These are phyloP conservation scores for Allium sativum DNA, from an alignment of 106 monocot genomes.

Conservation along the genomic window DNA sequence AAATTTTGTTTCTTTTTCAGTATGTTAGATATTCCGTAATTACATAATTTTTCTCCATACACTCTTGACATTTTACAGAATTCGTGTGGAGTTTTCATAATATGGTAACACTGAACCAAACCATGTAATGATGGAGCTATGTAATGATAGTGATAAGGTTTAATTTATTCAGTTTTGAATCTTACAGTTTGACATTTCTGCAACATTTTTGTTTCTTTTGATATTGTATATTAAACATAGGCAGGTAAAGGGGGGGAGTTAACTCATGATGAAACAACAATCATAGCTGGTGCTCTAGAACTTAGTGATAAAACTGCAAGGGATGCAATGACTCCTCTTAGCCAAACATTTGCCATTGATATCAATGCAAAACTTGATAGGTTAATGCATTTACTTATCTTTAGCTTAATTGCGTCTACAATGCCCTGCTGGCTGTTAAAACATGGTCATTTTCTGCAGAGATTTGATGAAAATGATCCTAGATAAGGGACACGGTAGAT, in stretches of 20 bases:
- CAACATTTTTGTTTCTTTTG: neutral
- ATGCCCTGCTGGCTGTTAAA: too few relatives aligned
- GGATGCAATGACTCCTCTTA: constrained; percentile 93
- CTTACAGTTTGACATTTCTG: neutral
- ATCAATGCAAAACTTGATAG: constrained; percentile 82
- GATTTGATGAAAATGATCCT: constrained; percentile 65
- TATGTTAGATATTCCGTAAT: too few relatives aligned
- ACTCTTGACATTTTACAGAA: too few relatives aligned
- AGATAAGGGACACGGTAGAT: constrained; percentile 91
- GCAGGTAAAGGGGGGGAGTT: constrained; percentile 99
- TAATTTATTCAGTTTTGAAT: neutral
- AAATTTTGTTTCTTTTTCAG: too few relatives aligned
- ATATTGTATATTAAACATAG: constrained; percentile 21
- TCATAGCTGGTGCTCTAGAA: constrained; percentile 95
- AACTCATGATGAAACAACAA: constrained; percentile 98
- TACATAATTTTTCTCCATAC: too few relatives aligned
- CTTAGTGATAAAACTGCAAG: constrained; percentile 64
- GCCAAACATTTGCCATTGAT: constrained; percentile 79
- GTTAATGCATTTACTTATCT: constrained; percentile 15
- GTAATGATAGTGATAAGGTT: neutral
- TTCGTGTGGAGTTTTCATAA: too few relatives aligned
- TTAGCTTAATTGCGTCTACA: neutral
- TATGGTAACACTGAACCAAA: too few relatives aligned
- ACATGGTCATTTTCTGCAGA: constrained; percentile 19
- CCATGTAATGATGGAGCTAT: too few relatives aligned